phyloP scores from a whole-genome alignment of 2,329 filamentous ascomycete species.

The Parascedosporium putredinis region DNA sequence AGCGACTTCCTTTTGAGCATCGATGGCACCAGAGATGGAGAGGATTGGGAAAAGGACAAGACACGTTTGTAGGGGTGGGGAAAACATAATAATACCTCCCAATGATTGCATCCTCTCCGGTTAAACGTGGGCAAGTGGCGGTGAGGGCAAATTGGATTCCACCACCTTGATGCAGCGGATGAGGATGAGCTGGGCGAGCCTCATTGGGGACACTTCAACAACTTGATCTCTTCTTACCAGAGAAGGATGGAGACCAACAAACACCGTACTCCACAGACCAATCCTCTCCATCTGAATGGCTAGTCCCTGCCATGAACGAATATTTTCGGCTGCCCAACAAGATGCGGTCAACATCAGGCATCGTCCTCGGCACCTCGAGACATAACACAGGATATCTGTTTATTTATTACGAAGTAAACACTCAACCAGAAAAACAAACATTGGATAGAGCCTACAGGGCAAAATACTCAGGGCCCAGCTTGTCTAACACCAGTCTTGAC shows the following conservation, averaged over 20 bases:
- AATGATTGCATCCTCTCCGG: neutral
- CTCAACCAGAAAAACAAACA: no score
- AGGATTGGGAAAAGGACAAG: no score
- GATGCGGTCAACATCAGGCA: no score
- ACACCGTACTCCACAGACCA: no score
- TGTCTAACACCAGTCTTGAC: no score
- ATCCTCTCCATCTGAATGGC: no score
- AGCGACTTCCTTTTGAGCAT: no score
- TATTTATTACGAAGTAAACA: neutral
- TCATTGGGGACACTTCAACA: neutral
- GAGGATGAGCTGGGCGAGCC: neutral
- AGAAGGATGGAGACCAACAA: neutral
- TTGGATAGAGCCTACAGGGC: no score
- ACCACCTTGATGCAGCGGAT: neutral
- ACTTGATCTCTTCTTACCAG: neutral
- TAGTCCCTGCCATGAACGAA: no score
- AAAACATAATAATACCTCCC: neutral
- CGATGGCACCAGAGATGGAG: no score
- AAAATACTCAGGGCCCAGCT: no score
- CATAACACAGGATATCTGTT: no score
- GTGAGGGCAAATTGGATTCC: slow-evolving; percentile 1
- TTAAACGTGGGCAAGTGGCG: neutral
- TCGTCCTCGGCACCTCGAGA: neutral
- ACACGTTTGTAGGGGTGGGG: neutral
- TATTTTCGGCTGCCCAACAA: neutral